Conservation (phyloP, 495 filamentous ascomycete species). For the Hypoxylon trugodes region DNA sequence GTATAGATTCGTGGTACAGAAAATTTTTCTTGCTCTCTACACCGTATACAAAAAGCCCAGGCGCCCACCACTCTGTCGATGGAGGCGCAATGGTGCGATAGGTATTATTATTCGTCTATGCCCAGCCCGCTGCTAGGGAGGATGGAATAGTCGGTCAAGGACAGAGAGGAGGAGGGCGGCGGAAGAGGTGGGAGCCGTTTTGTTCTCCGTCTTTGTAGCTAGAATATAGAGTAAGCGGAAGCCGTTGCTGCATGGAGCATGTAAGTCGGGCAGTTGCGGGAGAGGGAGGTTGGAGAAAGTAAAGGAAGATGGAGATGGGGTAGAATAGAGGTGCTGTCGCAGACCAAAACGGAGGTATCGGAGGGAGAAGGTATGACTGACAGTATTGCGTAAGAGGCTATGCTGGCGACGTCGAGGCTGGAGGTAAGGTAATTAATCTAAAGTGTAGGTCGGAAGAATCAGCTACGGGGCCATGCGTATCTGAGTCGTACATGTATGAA, state of each 20-base stretch:
- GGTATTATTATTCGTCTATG: constrained; percentile 20
- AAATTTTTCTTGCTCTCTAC: constrained; percentile 19
- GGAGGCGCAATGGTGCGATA: constrained; percentile 31
- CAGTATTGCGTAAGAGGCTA: constrained; percentile 38
- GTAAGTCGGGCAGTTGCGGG: constrained; percentile 9
- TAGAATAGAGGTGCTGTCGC: constrained; percentile 25
- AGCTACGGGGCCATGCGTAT: constrained; percentile 34
- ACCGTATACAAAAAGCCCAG: constrained; percentile 44
- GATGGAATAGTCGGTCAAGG: constrained; percentile 58
- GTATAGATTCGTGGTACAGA: constrained; percentile 12
- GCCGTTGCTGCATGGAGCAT: constrained; percentile 8
- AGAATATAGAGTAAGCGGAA: constrained; percentile 17
- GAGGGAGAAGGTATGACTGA: constrained; percentile 24
- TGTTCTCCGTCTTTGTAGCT: constrained; percentile 52
- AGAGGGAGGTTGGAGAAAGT: constrained; percentile 9
- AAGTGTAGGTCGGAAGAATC: constrained; percentile 36
- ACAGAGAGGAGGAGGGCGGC: constrained; percentile 53
- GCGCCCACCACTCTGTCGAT: constrained; percentile 54
- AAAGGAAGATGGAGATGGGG: constrained; percentile 15
- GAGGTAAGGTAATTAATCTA: constrained; percentile 37
- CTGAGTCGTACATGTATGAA: constrained; percentile 33
- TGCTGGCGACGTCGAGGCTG: constrained; percentile 35
- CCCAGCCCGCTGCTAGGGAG: constrained; percentile 49
- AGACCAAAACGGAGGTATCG: constrained; percentile 23
- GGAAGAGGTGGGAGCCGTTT: constrained; percentile 54